phyloP scores from a whole-genome alignment of 108 stramenopile species.

The Ochromonas danica region DNA sequence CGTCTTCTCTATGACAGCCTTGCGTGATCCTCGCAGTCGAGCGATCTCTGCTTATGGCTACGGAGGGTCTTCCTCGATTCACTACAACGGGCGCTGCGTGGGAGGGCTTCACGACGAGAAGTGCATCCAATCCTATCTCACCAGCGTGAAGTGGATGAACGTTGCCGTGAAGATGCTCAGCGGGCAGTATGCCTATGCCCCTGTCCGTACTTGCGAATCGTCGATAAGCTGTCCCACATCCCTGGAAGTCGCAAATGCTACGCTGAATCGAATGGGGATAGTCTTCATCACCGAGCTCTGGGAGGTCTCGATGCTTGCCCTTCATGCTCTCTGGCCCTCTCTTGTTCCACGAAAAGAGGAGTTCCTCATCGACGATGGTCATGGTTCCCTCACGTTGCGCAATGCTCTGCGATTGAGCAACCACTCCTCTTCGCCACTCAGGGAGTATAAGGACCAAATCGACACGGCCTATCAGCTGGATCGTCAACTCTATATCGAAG shows the following conservation, averaged over 20 bases:
- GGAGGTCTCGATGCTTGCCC: background rate
- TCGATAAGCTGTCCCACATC: background rate
- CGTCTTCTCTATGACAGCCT: background rate
- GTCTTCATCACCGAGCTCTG: background rate
- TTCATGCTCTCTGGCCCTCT: background rate
- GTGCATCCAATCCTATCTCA: background rate
- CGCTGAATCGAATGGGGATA: background rate
- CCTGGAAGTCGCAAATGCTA: background rate
- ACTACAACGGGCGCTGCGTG: background rate
- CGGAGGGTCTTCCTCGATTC: background rate
- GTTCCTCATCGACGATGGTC: background rate
- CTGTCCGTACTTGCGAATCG: background rate
- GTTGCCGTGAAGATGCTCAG: constrained; percentile 17
- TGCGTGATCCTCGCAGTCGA: background rate
- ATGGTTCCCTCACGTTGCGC: background rate
- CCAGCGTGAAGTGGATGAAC: background rate
- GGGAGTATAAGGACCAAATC: background rate
- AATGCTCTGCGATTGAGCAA: background rate
- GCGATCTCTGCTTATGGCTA: background rate
- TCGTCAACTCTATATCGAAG: background rate
- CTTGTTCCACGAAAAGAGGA: background rate
- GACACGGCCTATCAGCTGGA: background rate
- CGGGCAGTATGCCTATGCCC: background rate
- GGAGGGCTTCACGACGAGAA: background rate
- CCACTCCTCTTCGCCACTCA: background rate